Base-by-base conservation (phyloP, 2,329 filamentous ascomycete genomes). In the Paecilomyces variotii region DNA sequence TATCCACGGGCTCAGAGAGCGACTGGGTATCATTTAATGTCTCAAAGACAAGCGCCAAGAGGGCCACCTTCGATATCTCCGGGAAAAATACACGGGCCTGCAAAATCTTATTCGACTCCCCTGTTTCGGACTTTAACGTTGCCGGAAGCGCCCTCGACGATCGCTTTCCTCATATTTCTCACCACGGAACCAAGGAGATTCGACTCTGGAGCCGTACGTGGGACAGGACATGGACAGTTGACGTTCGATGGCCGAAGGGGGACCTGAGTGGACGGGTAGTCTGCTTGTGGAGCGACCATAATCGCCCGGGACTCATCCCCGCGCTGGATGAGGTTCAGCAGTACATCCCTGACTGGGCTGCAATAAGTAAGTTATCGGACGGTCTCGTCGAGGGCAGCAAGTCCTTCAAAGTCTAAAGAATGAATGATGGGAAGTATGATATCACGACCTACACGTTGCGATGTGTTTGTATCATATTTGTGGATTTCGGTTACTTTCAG, bases 261-360 rank as follows among this genome's bases (percentile, higher is more conserved):
- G 62, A 61, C 39, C 67, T 91, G 34, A 81, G 80, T 62, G 89
- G 91, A 1, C 81, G 78, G 34, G 85, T 92, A 1, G 81, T 87
- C 14, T 97, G 94, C 74, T 78, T 89, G 32, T 97, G 92, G 91
- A 91, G 88, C 67, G 94, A 99, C 76, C 86, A 84, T 52, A 97
- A 97, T 68, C 76, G 78, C 35, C 73, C 76, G 2, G 87, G 84
- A 2, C 80, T 81, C 0, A 91, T 97, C 54, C 92, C 93, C 0
- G 92, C 92, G 0, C 82, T 93, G 56, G 88, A 94, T 65, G 92
- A 97, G 74, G 80, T 90, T 54, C 78, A 83, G 64, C 82, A 86
- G 70, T 97, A 86, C 74, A 81, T 86, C 64, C 94, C 94, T 0
- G 77, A 80, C 3, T 99, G 94, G 94, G 85, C 86, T 5, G 86